A percentile compares a stretch with the other conserved stretches of the same genome.
Evolutionary conservation across 176 grass and related monocot genomes (phyloP).

Genomic region (Cenchrus purpureus): DNA sequence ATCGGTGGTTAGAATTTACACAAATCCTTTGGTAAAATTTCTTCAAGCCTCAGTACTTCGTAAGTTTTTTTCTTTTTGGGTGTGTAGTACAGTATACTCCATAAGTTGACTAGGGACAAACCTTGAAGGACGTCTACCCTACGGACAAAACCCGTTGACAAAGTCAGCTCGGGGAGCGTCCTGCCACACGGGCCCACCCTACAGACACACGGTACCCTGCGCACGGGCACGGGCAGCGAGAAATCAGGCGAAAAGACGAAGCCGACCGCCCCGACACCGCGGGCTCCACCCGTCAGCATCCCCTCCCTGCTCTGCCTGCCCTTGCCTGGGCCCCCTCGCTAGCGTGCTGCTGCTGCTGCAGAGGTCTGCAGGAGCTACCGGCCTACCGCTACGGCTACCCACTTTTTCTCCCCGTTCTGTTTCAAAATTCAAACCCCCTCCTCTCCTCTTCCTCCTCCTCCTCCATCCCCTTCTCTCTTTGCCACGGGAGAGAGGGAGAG

Average conservation of each 20-base stretch:
- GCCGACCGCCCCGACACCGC: background rate
- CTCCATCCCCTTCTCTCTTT: background rate
- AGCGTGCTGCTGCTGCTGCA: background rate
- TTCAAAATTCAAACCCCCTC: slow-evolving; percentile 59
- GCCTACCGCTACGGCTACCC: slow-evolving; percentile 51
- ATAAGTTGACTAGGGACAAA: too few relatives aligned
- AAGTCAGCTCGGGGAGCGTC: background rate
- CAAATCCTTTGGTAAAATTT: too few relatives aligned
- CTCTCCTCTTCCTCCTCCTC: background rate
- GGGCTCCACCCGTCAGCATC: slow-evolving; percentile 9
- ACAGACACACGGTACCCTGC: background rate
- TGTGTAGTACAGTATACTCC: too few relatives aligned
- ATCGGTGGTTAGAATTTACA: too few relatives aligned
- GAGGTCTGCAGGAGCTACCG: background rate
- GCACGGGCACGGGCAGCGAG: background rate
- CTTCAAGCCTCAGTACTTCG: too few relatives aligned
- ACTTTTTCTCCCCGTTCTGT: background rate
- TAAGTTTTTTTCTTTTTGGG: too few relatives aligned
- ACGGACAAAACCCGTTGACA: background rate
- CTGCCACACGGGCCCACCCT: background rate
- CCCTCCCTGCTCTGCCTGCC: background rate
- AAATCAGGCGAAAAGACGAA: background rate
- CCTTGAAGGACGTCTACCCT: too few relatives aligned
- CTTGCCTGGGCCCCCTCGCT: background rate
- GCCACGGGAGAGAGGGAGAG: background rate